Evolutionary conservation across 345 rosid genomes (phyloP), one percentile per base, ranked within the genome.

Genomic region (Pelargonium nanum): DNA sequence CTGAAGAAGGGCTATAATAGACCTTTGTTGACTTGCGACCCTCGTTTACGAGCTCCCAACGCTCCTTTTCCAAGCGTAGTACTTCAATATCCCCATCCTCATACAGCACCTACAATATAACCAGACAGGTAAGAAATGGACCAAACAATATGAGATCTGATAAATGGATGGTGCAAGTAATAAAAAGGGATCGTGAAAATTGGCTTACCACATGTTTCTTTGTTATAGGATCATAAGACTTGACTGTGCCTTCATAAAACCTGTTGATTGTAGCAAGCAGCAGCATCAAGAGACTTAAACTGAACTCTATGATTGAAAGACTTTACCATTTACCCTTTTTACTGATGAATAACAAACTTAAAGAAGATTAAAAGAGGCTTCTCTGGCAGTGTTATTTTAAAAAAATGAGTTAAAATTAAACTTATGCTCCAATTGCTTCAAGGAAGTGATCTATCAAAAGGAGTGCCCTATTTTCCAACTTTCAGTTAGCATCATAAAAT

Each of bases 31-130:
- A 30, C 66, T 85, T 93, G 68, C 73, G 80, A 63, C 81, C 80
- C 19, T 64, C 70, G 79, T 88, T 82, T 64, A 78, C 62, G 16
- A 85, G 82, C 75, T 93, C 90, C 99, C 99, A 93, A 51, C 86
- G 84, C 71, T 93, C 97, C 77, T 80, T 93, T 34, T 85, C 85
- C 24, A 93, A 76, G 66, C 81, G 75, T 28, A 93, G 95, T 58
- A 93, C 92, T 77, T 93, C 97, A 57, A 93, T 82, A 79, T 89
- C 99, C 68, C 95, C 97, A 71, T 93, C 99, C 55, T 93, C 87
- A 45, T 93, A 93, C 55, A 89, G 80, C 66, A 89, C 76, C 97
- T 93, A 10, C 8, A 22, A 25, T 40, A 72, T 34, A 22, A 69
- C 55, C 61, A 32, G 53, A 68, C 57, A 65, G 12, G n/a, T 30